Evolutionary conservation across 2,329 filamentous ascomycete genomes (phyloP).

Genomic region (Bimuria novae-zelandiae): DNA sequence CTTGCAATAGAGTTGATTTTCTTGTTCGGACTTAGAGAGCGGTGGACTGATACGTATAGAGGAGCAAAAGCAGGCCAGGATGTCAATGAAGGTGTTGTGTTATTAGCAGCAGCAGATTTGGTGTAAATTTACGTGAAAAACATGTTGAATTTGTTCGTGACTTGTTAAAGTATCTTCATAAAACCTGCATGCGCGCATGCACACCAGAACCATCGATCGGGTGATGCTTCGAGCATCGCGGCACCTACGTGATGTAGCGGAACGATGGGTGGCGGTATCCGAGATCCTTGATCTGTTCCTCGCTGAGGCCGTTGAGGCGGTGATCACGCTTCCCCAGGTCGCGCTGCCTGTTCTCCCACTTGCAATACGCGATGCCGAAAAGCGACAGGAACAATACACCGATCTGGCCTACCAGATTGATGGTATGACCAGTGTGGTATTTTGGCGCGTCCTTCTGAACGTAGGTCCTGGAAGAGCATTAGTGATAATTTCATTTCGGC

Average conservation of each 20-base stretch:
- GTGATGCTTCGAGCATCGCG: not conserved
- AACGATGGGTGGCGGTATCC: constrained; percentile 62
- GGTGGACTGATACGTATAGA: not conserved
- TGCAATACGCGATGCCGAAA: constrained; percentile 58
- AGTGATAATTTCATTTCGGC: constrained; percentile 53
- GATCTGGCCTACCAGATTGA: constrained; percentile 60
- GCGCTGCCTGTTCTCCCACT: constrained; percentile 58
- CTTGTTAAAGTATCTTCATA: not conserved
- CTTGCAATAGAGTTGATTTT: not conserved
- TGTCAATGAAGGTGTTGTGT: not conserved
- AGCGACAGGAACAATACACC: constrained; percentile 51
- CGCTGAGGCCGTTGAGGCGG: constrained; percentile 53
- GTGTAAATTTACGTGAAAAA: not conserved
- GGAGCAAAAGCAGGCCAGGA: not conserved
- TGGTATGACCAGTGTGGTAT: constrained; percentile 74
- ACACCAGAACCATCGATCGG: not conserved
- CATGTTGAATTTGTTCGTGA: constrained; percentile 1
- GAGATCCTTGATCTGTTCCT: constrained; percentile 53
- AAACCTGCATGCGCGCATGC: not conserved
- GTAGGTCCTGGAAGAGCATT: constrained; percentile 63
- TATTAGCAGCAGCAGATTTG: not conserved
- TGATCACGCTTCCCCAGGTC: constrained; percentile 16
- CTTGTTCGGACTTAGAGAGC: not conserved
- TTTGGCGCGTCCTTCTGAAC: constrained; percentile 61
- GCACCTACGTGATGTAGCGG: constrained; percentile 56